These are phyloP conservation scores for Lepidium sativum DNA, from an alignment of 345 rosid species.

Conservation along the genomic window DNA sequence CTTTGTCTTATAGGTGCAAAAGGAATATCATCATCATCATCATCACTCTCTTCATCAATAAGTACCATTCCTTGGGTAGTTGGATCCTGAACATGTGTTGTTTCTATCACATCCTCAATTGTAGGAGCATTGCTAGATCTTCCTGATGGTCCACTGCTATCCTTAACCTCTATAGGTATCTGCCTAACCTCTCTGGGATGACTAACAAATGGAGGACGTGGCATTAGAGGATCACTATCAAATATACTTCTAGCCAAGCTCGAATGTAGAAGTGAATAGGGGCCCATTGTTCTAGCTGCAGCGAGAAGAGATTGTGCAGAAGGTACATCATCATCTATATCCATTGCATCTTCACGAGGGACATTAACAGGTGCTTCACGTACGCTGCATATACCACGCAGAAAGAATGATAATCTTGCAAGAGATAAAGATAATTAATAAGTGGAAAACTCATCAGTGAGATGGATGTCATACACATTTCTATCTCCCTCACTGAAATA, in stretches of 20 bases:
- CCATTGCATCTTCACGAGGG: conserved; percentile 63
- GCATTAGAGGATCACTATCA: conserved; percentile 38
- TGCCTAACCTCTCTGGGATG: conserved; percentile 85
- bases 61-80: conserved; percentile 45
- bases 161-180: conserved; percentile 81
- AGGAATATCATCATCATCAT: conserved; percentile 42
- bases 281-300: conserved; percentile 30
- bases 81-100: conserved; percentile 39
- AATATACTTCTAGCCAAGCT: conserved; percentile 34
- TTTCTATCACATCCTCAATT: conserved; percentile 71
- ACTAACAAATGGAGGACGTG: conserved; percentile 50
- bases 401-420: neutral
- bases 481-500: conserved; percentile 83
- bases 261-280: conserved; percentile 46
- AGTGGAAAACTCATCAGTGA: neutral
- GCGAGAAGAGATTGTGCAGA: conserved; percentile 27
- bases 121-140: conserved; percentile 49
- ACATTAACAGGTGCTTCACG: conserved; percentile 30
- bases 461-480: conserved; percentile 34
- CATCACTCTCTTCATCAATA: conserved; percentile 58
- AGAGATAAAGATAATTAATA: neutral
- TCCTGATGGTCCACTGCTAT: conserved; percentile 41
- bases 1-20: conserved; percentile 28
- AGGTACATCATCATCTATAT: conserved; percentile 68
- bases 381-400: conserved; percentile 15